Percentiles rank a stretch among this genome's conserved stretches.
These are phyloP conservation scores for Fusarium armeniacum DNA, from an alignment of 2,329 filamentous ascomycete genomes.

Conservation along the genomic window DNA sequence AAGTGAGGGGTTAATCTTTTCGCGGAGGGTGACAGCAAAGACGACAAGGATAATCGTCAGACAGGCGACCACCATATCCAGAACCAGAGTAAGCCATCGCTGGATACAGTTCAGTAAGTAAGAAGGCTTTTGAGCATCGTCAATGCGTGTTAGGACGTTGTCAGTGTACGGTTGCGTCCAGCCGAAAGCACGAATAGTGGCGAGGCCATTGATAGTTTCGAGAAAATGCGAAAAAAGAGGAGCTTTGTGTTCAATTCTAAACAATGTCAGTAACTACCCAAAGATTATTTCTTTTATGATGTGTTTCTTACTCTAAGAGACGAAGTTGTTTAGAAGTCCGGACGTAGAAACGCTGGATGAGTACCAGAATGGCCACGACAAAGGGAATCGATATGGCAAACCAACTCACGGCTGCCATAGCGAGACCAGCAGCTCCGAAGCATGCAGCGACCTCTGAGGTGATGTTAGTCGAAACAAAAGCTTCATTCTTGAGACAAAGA, in stretches of 20 bases:
- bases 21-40: constrained; percentile 57
- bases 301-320: constrained; percentile 59
- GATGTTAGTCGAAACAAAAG: constrained; percentile 3
- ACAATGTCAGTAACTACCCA: neutral
- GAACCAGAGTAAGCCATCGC: constrained; percentile 65
- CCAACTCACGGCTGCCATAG: constrained; percentile 60
- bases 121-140: constrained; percentile 65
- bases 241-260: constrained; percentile 52
- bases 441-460: constrained; percentile 51
- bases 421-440: constrained; percentile 60
- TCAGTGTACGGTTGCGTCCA: constrained; percentile 56
- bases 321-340: constrained; percentile 68
- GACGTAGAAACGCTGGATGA: constrained; percentile 67
- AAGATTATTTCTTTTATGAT: no score
- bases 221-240: constrained; percentile 54
- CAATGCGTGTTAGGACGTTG: constrained; percentile 56
- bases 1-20: constrained; percentile 51
- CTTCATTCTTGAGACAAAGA: accelerated
- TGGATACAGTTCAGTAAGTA: constrained; percentile 68
- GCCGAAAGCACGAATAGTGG: constrained; percentile 57
- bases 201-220: constrained; percentile 52
- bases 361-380: constrained; percentile 57
- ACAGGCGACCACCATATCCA: constrained; percentile 65
- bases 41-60: constrained; percentile 57
- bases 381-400: constrained; percentile 62